A percentile compares a stretch with the other conserved stretches of the same genome.
Evolutionary conservation across 2,329 filamentous ascomycete species (phyloP).

Genomic region (Calonectria honghensis): DNA sequence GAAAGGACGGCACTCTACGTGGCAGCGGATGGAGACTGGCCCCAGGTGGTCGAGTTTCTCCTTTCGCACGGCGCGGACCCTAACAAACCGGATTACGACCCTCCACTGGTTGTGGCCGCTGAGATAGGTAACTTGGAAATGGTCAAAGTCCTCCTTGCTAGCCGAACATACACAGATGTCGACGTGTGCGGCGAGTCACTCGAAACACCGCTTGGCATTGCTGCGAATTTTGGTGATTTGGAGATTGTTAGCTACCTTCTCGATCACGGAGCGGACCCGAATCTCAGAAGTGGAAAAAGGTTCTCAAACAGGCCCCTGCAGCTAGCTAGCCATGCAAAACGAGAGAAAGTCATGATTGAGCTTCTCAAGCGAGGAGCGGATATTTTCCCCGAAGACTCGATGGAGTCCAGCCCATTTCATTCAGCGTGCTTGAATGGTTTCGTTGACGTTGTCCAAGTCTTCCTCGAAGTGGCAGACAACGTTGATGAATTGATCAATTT

Average conservation of each 20-base stretch:
- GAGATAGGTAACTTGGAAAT: conserved; percentile 42
- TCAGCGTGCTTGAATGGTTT: conserved; percentile 36
- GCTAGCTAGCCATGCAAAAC: conserved; percentile 28
- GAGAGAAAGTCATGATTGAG: conserved; percentile 36
- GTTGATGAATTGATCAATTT: conserved; percentile 43
- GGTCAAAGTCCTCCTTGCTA: conserved; percentile 36
- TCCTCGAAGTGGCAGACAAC: conserved; percentile 41
- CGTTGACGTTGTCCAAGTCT: conserved; percentile 36
- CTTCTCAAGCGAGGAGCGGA: conserved; percentile 46
- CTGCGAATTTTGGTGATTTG: conserved; percentile 29
- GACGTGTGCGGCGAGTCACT: conserved; percentile 36
- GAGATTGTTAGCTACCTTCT: conserved; percentile 45
- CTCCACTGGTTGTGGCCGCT: conserved; percentile 41
- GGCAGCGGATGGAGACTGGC: conserved; percentile 33
- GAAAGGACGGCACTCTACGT: conserved; percentile 40
- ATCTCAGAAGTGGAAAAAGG: conserved; percentile 37
- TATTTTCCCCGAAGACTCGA: conserved; percentile 32
- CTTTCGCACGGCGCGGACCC: conserved; percentile 42
- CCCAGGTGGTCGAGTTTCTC: conserved; percentile 41
- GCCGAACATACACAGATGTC: conserved; percentile 30
- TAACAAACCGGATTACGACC: conserved; percentile 37
- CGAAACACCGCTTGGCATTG: conserved; percentile 44
- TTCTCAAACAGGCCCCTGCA: conserved; percentile 42
- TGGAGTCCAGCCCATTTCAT: conserved; percentile 43
- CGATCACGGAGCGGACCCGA: conserved; percentile 48